Evolutionary conservation across 2,329 filamentous ascomycete species (phyloP), one percentile per base, ranked within the genome.

Genomic region (Trichoderma aggressivum): DNA sequence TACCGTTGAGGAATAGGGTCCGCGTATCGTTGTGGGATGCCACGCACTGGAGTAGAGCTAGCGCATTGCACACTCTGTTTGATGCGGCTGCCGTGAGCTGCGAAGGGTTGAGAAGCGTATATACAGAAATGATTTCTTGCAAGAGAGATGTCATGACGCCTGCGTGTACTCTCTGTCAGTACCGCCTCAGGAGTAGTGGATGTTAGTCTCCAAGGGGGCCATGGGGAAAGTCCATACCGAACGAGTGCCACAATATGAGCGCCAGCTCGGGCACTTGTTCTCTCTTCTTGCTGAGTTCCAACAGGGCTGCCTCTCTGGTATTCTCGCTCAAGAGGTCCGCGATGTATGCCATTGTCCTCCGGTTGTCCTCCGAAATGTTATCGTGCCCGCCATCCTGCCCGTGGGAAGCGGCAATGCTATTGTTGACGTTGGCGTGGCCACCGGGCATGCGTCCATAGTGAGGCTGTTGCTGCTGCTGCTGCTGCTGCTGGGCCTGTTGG

Each of bases 101-200:
- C 63, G 94, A 98, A 7, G 96, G 96, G 81, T 97, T 99, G 77
- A 99, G 89, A 5, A 99, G 89, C 32, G 94, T 97, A 80, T 99
- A 99, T 70, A 99, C 96, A 12, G 95, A 98, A 79, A 99, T 99
- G 80, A 99, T 99, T 84, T 99, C 96, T 82, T 98, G 95, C 39
- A 98, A 88, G 28, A 99, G 86, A 69, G 94, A 97, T 59, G 96
- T 98, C 96, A 99, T 99, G 78, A 99, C 96, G 78, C 94, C 94
- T 97, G 39, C 3, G 10, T 4, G 5, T 12, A 18, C 26, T 32
- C 26, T 12, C 21, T 0, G 36, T 69, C 28, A 69, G 66, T n/a
- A 53, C 32, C 56, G 11, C 58, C 56, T 30, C 26, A 14, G 7
- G 18, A 28, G 74, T 21, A 60, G 26, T 34, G 47, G 26, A 47